Conservation (phyloP, 805 yeast species). For the Kuraishia ogatae region DNA sequence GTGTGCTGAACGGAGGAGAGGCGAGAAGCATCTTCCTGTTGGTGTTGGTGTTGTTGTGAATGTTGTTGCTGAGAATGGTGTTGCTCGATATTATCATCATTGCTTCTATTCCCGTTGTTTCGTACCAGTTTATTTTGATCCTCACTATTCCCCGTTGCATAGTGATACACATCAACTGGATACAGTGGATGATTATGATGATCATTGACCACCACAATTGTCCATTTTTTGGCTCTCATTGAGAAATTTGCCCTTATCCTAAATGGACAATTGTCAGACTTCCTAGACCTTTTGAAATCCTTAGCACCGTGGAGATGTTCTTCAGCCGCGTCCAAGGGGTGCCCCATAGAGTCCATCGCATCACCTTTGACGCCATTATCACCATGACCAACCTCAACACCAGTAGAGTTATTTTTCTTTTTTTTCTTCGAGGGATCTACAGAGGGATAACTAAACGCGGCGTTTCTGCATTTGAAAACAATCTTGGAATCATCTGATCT, state of each 20-base stretch:
- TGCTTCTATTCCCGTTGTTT: neutral
- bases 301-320: slow-evolving; percentile 8
- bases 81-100: neutral
- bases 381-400: neutral
- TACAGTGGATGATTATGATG: slow-evolving; percentile 45
- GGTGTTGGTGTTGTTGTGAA: neutral
- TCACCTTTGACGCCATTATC: neutral
- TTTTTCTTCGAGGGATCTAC: slow-evolving; percentile 6
- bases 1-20: too few relatives aligned
- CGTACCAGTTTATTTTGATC: neutral
- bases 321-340: slow-evolving; percentile 1
- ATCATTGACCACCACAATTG: slow-evolving; percentile 51
- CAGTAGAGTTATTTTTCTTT: slow-evolving; percentile 4
- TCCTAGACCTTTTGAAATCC: slow-evolving; percentile 7
- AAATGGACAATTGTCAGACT: slow-evolving; percentile 45
- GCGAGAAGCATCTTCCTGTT: neutral
- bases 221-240: slow-evolving; percentile 43
- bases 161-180: slow-evolving; percentile 7
- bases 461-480: slow-evolving; percentile 50
- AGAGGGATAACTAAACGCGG: slow-evolving; percentile 14
- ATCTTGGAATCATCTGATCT: slow-evolving; percentile 53
- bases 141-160: neutral
- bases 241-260: slow-evolving; percentile 57
- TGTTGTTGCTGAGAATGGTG: slow-evolving; percentile 2
- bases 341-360: neutral